Percentiles rank a stretch among this genome's conserved stretches.
Evolutionary conservation across 768 basidiomycete species (phyloP).

Genomic region (Xerocomellus chrysenteron): DNA sequence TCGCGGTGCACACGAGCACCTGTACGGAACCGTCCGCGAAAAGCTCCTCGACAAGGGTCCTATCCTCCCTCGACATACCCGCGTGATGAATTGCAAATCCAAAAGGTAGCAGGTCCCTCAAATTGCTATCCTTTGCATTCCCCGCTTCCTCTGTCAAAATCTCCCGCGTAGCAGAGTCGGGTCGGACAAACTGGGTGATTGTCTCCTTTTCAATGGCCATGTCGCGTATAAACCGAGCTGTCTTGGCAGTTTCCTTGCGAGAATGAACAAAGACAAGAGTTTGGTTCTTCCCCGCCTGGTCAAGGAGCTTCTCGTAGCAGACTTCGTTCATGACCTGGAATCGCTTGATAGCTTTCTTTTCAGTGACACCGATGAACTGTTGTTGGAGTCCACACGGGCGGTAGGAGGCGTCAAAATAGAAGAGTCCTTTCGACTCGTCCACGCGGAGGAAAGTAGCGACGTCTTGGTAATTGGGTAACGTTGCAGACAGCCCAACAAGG

Average conservation of each 20-base stretch:
- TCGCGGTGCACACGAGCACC: constrained; percentile 95
- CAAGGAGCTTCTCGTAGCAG: constrained; percentile 97
- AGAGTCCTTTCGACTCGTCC: constrained; percentile 86
- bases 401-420: constrained; percentile 95
- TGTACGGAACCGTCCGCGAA: constrained; percentile 92
- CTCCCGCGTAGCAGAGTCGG: constrained; percentile 88
- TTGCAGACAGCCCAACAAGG: constrained; percentile 93
- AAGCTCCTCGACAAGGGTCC: constrained; percentile 89
- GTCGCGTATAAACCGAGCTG: constrained; percentile 90
- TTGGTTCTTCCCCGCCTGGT: constrained; percentile 88
- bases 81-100: constrained; percentile 98
- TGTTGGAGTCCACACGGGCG: constrained; percentile 94
- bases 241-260: constrained; percentile 97
- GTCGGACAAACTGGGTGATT: constrained; percentile 92
- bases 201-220: constrained; percentile 96
- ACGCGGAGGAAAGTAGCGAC: constrained; percentile 97
- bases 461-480: constrained; percentile 97
- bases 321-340: constrained; percentile 99
- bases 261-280: constrained; percentile 98
- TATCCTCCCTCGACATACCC: constrained; percentile 91
- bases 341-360: constrained; percentile 99
- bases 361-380: constrained; percentile 95
- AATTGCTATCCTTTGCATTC: constrained; percentile 76
- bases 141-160: constrained; percentile 83
- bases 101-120: constrained; percentile 90